Conservation (phyloP, 2,329 filamentous ascomycete species). For the Coniochaeta pulveracea region DNA sequence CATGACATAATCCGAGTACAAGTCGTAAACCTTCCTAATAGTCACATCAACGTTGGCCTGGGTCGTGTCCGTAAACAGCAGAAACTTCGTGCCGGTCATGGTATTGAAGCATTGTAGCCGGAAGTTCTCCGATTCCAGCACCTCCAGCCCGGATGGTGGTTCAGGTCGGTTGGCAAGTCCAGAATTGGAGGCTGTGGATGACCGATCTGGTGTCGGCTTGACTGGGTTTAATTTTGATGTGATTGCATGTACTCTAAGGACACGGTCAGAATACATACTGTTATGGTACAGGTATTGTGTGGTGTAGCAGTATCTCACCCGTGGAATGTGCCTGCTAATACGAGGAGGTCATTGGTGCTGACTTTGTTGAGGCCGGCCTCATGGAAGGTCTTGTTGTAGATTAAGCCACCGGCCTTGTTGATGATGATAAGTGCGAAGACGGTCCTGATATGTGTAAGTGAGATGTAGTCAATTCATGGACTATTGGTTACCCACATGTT, state of each 20-base stretch:
- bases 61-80: slow-evolving; percentile 84
- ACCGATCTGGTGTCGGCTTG: slow-evolving; percentile 22
- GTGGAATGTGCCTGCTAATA: slow-evolving; percentile 94
- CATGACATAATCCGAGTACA: slow-evolving; percentile 97
- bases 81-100: slow-evolving; percentile 86
- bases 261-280: slow-evolving; percentile 4
- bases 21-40: slow-evolving; percentile 77
- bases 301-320: slow-evolving; percentile 45
- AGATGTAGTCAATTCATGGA: neutral
- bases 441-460: slow-evolving; percentile 55
- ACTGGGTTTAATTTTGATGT: slow-evolving; percentile 51
- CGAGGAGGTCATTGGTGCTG: slow-evolving; percentile 90
- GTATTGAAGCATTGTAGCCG: slow-evolving; percentile 94
- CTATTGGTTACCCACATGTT: slow-evolving; percentile 2
- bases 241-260: slow-evolving; percentile 53
- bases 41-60: slow-evolving; percentile 80
- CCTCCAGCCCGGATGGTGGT: slow-evolving; percentile 70
- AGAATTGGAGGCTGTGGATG: slow-evolving; percentile 21
- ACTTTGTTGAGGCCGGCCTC: slow-evolving; percentile 77
- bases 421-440: slow-evolving; percentile 94
- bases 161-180: slow-evolving; percentile 16
- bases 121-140: slow-evolving; percentile 89
- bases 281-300: slow-evolving; percentile 4
- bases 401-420: slow-evolving; percentile 93
- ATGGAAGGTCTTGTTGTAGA: slow-evolving; percentile 93